Evolutionary conservation across 106 monocot species (phyloP).

Genomic region (Apostasia shenzhenica): DNA sequence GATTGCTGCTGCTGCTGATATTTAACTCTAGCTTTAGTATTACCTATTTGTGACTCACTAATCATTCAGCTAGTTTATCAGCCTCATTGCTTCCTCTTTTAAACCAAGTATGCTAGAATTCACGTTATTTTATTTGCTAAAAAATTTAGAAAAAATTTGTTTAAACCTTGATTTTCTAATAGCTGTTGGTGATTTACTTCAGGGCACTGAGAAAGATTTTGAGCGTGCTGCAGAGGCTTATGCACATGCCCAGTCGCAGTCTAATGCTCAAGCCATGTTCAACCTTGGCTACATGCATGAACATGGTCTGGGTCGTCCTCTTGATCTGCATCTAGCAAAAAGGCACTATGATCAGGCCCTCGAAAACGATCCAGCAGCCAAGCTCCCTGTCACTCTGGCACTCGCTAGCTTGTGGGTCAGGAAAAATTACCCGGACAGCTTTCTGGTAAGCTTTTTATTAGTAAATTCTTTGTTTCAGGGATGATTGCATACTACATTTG

Average conservation of each 20-base stretch:
- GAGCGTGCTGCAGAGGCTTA: slow-evolving; percentile 96
- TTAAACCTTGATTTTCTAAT: neutral
- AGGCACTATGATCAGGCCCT: slow-evolving; percentile 90
- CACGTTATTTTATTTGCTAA: too few relatives aligned
- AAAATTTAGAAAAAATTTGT: too few relatives aligned
- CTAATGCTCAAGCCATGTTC: slow-evolving; percentile 95
- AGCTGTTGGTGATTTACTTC: slow-evolving; percentile 10
- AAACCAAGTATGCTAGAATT: too few relatives aligned
- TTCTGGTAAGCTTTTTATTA: slow-evolving; percentile 53
- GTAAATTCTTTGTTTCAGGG: slow-evolving; percentile 1
- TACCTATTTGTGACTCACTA: too few relatives aligned
- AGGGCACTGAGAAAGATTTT: slow-evolving; percentile 86
- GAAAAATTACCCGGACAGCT: slow-evolving; percentile 59
- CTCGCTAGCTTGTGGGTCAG: slow-evolving; percentile 83
- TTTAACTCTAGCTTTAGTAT: too few relatives aligned
- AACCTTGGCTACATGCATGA: slow-evolving; percentile 99
- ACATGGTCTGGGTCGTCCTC: slow-evolving; percentile 88
- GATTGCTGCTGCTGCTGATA: too few relatives aligned
- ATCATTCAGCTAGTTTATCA: too few relatives aligned
- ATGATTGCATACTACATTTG: neutral
- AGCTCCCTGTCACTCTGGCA: slow-evolving; percentile 78
- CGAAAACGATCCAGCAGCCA: slow-evolving; percentile 66
- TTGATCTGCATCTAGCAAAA: slow-evolving; percentile 93
- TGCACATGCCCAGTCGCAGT: slow-evolving; percentile 76
- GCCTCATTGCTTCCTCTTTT: too few relatives aligned